Evolutionary conservation across 2,329 filamentous ascomycete species (phyloP), one percentile per base, ranked within the genome.

Genomic region (Ascochyta viciae-villosae): DNA sequence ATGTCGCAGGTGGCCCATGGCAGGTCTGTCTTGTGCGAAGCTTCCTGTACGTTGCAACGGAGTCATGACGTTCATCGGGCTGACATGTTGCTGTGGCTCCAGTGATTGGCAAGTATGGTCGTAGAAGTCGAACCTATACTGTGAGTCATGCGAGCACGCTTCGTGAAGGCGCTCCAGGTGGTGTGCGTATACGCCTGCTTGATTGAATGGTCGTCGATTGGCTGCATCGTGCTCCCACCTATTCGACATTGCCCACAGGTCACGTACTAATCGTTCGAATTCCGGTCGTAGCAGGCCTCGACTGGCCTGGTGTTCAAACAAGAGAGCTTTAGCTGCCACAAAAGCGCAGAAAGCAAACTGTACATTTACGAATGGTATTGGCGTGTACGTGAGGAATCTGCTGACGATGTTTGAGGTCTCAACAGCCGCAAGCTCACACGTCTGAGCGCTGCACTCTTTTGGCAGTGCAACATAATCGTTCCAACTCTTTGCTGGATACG

Each of bases 301-400:
- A 4, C 53, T 61, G 13, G 52, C 60, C 53, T 71, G 66, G 23
- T 67, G 62, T 19, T 66, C 67, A 38, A 68, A 74, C 1, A 74
- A 53, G 1, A 74, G 54, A 12, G 67, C 67, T 45, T 74, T 74
- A 6, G 71, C 71, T 4, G 70, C 70, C 9, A 73, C 61, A 23
- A 70, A 73, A 2, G 70, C 61, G 33, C 71, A 74, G 29, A 74
- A 74, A 9, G 68, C 61, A 33, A 74, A 73, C 16, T 74, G 71
- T 1, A 66, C 65, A 34, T 73, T 74, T 5, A 74, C 71, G n/a
- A 74, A 74, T 0, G 67, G 68, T 24, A 72, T 69, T 0, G 58
- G 55, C 0, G 65, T 68, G 37, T 72, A 68, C 0, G 62, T 62
- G 1, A 74, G 54, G 29, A 73, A 74, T 13, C 70, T 74, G 33